Conservation (phyloP, 202 grass and related monocot genomes). For the Panicum hallii region DNA sequence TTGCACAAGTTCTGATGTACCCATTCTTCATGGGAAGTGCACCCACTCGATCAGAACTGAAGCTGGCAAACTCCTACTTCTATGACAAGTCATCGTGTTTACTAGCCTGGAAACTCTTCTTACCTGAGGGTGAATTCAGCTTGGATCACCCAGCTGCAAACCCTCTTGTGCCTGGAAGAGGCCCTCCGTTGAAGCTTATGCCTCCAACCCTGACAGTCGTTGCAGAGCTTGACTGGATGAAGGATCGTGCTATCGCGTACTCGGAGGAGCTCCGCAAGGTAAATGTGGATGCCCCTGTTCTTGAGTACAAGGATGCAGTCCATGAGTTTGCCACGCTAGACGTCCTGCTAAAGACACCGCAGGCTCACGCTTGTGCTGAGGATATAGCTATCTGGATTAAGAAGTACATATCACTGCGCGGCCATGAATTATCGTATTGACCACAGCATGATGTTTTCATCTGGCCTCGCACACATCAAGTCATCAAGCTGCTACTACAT, state of each 20-base stretch:
- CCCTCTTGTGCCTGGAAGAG: conserved; percentile 56
- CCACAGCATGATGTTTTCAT: conserved; percentile 33
- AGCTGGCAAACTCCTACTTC: conserved; percentile 80
- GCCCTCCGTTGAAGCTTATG: conserved; percentile 64
- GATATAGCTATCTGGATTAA: conserved; percentile 84
- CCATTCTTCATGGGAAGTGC: conserved; percentile 71
- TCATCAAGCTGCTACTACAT: neutral
- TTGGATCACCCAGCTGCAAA: conserved; percentile 71
- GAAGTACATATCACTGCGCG: conserved; percentile 79
- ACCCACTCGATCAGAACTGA: conserved; percentile 72
- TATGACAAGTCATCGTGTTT: conserved; percentile 71
- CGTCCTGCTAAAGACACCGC: conserved; percentile 61
- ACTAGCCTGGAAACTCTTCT: conserved; percentile 74
- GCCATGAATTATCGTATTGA: conserved; percentile 78
- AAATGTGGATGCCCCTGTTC: conserved; percentile 71
- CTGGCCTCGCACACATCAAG: neutral
- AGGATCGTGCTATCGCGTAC: conserved; percentile 74
- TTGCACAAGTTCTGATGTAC: conserved; percentile 82
- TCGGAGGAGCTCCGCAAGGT: conserved; percentile 73
- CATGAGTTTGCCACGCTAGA: conserved; percentile 79
- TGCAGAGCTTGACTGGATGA: conserved; percentile 83
- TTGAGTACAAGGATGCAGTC: conserved; percentile 78
- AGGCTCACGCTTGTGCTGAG: conserved; percentile 69
- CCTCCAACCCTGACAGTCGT: conserved; percentile 75
- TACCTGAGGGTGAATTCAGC: conserved; percentile 62